phyloP scores from a whole-genome alignment of 306 rosid species.

The Coriaria nepalensis region DNA sequence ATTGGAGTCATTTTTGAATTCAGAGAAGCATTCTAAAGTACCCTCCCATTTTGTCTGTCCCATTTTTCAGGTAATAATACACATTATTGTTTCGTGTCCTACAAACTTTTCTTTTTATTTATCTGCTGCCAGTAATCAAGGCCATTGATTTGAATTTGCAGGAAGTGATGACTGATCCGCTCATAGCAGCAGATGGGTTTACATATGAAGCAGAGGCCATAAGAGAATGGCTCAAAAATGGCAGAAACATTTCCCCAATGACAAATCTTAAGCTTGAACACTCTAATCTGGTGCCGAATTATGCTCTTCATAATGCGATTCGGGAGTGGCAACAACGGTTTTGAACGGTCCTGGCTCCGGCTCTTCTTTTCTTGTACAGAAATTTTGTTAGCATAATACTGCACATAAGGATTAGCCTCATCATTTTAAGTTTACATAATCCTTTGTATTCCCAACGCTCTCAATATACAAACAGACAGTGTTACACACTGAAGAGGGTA shows the following conservation, averaged over 20 bases:
- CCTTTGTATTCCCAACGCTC: too few relatives aligned
- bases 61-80: slow-evolving; percentile 62
- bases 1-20: slow-evolving; percentile 23
- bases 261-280: slow-evolving; percentile 85
- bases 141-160: slow-evolving; percentile 28
- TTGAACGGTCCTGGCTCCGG: slow-evolving; percentile 10
- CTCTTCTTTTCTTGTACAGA: background rate
- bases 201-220: slow-evolving; percentile 92
- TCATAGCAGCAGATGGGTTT: slow-evolving; percentile 91
- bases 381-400: background rate
- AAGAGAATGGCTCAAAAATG: slow-evolving; percentile 77
- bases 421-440: too few relatives aligned
- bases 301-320: slow-evolving; percentile 79
- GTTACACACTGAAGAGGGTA: too few relatives aligned
- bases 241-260: slow-evolving; percentile 90
- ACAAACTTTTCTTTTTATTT: background rate
- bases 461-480: too few relatives aligned
- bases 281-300: slow-evolving; percentile 71
- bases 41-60: slow-evolving; percentile 96
- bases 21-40: slow-evolving; percentile 47
- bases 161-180: slow-evolving; percentile 91
- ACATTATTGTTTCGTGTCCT: background rate
- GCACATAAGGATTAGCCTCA: too few relatives aligned
- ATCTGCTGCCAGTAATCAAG: background rate
- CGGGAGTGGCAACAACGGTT: slow-evolving; percentile 73